Conservation (phyloP, 352 stramenopile genomes). For the Pythium sp. region DNA sequence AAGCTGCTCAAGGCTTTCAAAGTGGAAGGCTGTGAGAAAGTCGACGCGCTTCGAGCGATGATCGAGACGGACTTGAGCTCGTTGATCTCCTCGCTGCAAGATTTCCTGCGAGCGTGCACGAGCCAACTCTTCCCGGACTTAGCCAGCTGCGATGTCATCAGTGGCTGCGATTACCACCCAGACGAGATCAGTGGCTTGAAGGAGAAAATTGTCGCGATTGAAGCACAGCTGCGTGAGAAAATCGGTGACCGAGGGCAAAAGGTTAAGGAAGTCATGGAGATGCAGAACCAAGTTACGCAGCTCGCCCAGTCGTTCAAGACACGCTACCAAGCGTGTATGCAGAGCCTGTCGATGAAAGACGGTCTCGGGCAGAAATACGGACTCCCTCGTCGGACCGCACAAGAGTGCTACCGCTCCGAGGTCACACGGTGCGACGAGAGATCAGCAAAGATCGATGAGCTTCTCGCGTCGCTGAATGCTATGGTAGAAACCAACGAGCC, state of each 20-base stretch:
- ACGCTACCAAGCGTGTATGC: slow-evolving; percentile 67
- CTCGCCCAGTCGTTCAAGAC: slow-evolving; percentile 55
- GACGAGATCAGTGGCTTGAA: slow-evolving; percentile 59
- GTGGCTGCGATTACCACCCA: slow-evolving; percentile 83
- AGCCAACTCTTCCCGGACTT: slow-evolving; percentile 64
- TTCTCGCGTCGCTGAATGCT: slow-evolving; percentile 52
- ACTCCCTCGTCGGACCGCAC: slow-evolving; percentile 72
- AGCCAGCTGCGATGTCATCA: slow-evolving; percentile 56
- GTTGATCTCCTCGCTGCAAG: slow-evolving; percentile 38
- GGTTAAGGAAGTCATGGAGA: slow-evolving; percentile 34
- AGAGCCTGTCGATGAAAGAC: slow-evolving; percentile 85
- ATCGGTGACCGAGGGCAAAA: slow-evolving; percentile 33
- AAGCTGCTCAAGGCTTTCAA: slow-evolving; percentile 53
- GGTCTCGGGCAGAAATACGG: slow-evolving; percentile 89
- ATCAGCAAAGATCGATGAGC: slow-evolving; percentile 55
- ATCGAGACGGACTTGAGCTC: slow-evolving; percentile 28
- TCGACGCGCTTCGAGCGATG: slow-evolving; percentile 25
- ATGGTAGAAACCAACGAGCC: slow-evolving; percentile 27
- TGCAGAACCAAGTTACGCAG: slow-evolving; percentile 29
- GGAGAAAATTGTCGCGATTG: slow-evolving; percentile 34
- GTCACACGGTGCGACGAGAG: slow-evolving; percentile 75
- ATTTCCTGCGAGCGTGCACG: slow-evolving; percentile 50
- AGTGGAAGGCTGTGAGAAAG: slow-evolving; percentile 25
- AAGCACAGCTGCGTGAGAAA: slow-evolving; percentile 33
- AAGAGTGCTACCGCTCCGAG: slow-evolving; percentile 83